phyloP scores from a whole-genome alignment of 1,139 yeast species.

The Yamadazyma diddensiae region DNA sequence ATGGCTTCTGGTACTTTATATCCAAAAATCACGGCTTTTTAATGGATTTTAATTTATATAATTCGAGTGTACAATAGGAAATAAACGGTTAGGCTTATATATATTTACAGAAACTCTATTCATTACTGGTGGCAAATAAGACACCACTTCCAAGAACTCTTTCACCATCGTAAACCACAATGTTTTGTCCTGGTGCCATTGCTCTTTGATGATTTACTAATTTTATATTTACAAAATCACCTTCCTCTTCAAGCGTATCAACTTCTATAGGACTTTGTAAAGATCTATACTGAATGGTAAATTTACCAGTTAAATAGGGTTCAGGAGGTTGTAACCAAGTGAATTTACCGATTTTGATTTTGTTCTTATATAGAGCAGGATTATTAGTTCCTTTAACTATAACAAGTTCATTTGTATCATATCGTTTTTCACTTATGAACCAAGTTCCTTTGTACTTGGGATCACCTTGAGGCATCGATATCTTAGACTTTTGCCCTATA shows the following conservation, averaged over 20 bases:
- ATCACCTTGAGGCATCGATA: constrained; percentile 52
- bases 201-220: constrained; percentile 57
- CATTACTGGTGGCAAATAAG: constrained; percentile 16
- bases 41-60: constrained; percentile 5
- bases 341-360: constrained; percentile 46
- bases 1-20: constrained; percentile 25
- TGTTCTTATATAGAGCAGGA: constrained; percentile 49
- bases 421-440: constrained; percentile 76
- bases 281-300: constrained; percentile 63
- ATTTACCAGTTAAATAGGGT: constrained; percentile 18
- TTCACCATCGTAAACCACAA: constrained; percentile 68
- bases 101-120: constrained; percentile 4
- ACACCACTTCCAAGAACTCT: constrained; percentile 78
- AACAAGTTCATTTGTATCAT: constrained; percentile 64
- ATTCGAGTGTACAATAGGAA: background rate
- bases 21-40: constrained; percentile 45
- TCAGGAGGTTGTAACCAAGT: constrained; percentile 22
- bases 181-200: constrained; percentile 85
- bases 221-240: constrained; percentile 23
- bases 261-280: constrained; percentile 53
- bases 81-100: background rate
- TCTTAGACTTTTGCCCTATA: constrained; percentile 70
- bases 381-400: constrained; percentile 74
- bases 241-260: constrained; percentile 13
- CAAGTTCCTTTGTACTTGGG: constrained; percentile 75